Percentiles rank a stretch among this genome's conserved stretches.
Evolutionary conservation across 768 basidiomycete species (phyloP).

Genomic region (Myochromella boudieri): DNA sequence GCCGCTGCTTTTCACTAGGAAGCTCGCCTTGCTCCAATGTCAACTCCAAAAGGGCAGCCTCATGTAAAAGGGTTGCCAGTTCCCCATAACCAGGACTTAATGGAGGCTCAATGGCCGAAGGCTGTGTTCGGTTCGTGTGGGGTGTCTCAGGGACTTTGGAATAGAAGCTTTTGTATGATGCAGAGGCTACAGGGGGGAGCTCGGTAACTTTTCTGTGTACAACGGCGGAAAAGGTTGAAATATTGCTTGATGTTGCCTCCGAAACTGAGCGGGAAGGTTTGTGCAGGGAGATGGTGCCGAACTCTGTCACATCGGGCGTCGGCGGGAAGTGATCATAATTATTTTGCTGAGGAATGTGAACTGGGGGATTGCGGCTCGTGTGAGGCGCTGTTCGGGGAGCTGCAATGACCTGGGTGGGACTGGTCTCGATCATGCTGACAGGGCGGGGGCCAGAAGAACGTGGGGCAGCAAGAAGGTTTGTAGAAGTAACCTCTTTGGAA

Average conservation of each 20-base stretch:
- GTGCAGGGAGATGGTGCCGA: slow-evolving; percentile 25
- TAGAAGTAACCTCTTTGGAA: no score
- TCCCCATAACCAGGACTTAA: slow-evolving; percentile 52
- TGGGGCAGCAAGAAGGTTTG: no score
- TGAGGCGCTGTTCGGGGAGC: slow-evolving; percentile 38
- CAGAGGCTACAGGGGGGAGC: slow-evolving; percentile 21
- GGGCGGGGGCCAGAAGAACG: no score
- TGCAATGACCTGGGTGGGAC: slow-evolving; percentile 31
- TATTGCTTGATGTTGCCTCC: slow-evolving; percentile 5
- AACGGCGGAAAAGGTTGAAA: slow-evolving; percentile 50
- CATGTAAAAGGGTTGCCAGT: slow-evolving; percentile 51
- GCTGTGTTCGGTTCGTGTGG: slow-evolving; percentile 27
- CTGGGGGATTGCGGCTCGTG: slow-evolving; percentile 35
- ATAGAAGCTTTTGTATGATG: slow-evolving; percentile 17
- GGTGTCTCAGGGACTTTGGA: slow-evolving; percentile 26
- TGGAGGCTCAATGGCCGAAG: slow-evolving; percentile 34
- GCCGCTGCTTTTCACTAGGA: slow-evolving; percentile 31
- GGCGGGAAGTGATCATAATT: slow-evolving; percentile 37
- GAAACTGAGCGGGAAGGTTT: slow-evolving; percentile 25
- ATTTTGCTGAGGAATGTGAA: slow-evolving; percentile 33
- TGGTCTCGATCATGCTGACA: slow-evolving; percentile 39
- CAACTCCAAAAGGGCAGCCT: slow-evolving; percentile 59
- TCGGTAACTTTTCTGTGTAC: slow-evolving; percentile 58
- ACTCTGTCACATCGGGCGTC: slow-evolving; percentile 30
- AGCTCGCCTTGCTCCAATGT: slow-evolving; percentile 50